Evolutionary conservation across 2,329 filamentous ascomycete genomes (phyloP).

Genomic region (Magnaporthiopsis rhizophila): DNA sequence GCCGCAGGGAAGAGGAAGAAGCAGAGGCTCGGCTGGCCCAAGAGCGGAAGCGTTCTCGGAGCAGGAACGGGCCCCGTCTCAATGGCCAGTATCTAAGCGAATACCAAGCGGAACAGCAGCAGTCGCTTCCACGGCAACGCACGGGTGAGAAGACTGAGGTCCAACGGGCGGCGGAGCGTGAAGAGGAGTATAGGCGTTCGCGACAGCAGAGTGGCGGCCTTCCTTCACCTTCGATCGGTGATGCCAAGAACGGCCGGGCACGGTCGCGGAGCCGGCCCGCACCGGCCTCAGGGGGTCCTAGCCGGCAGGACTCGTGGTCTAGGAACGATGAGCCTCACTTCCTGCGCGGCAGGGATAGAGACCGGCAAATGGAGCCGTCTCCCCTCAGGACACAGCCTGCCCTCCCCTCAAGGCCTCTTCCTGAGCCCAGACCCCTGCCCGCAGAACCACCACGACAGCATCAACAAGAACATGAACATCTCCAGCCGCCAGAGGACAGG

Average conservation of each 20-base stretch:
- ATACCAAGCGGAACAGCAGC: conserved; percentile 63
- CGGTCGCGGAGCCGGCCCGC: conserved; percentile 32
- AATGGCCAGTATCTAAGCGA: conserved; percentile 81
- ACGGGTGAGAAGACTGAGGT: conserved; percentile 39
- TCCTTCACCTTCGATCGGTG: conserved; percentile 21
- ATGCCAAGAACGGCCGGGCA: conserved; percentile 13
- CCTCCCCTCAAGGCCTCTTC: conserved; percentile 30
- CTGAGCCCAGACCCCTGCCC: conserved; percentile 27
- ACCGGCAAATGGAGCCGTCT: conserved; percentile 19
- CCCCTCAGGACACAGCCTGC: conserved; percentile 16
- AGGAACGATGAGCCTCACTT: conserved; percentile 53
- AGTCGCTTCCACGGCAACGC: conserved; percentile 1
- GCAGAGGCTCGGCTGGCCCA: conserved; percentile 58
- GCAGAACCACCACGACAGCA: conserved; percentile 9
- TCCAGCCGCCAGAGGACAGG: conserved; percentile 10
- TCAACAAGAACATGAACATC: neutral
- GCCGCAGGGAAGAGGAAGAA: conserved; percentile 62
- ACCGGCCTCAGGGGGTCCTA: conserved; percentile 28
- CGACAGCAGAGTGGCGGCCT: conserved; percentile 36
- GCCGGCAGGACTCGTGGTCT: conserved; percentile 57
- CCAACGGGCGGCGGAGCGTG: conserved; percentile 52
- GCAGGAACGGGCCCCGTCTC: conserved; percentile 55
- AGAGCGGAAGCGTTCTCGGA: conserved; percentile 56
- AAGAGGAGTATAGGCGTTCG: conserved; percentile 54
- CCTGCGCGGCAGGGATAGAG: conserved; percentile 44